These are phyloP conservation scores for Schizosaccharomyces octosporus DNA, from an alignment of 805 yeast genomes.

Conservation along the genomic window DNA sequence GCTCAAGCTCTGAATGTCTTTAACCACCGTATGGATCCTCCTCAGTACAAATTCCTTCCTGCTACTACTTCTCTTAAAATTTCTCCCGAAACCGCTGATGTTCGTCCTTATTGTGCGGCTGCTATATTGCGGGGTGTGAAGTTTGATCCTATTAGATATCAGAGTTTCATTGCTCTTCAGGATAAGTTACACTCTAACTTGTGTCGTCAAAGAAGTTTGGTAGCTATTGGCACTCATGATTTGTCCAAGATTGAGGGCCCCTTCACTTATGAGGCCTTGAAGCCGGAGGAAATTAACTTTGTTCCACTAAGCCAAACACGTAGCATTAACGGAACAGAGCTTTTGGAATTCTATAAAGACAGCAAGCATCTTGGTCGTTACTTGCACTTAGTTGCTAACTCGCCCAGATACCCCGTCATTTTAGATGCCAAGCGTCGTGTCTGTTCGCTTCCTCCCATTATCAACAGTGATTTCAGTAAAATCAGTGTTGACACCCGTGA, in stretches of 20 bases:
- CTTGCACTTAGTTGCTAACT: constrained; percentile 64
- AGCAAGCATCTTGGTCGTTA: constrained; percentile 79
- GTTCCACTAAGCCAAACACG: constrained; percentile 19
- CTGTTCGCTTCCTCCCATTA: constrained; percentile 88
- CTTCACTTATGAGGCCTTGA: constrained; percentile 64
- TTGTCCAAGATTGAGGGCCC: constrained; percentile 57
- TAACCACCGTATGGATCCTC: constrained; percentile 34
- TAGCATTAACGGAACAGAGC: constrained; percentile 43
- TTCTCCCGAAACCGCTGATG: constrained; percentile 21
- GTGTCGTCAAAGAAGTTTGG: constrained; percentile 91
- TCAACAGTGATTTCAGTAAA: constrained; percentile 77
- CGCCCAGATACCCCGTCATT: constrained; percentile 78
- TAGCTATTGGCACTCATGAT: constrained; percentile 97
- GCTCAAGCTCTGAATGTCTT: constrained; percentile 84
- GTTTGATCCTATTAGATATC: constrained; percentile 67
- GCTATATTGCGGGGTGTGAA: constrained; percentile 72
- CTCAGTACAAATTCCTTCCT: not conserved
- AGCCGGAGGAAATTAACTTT: constrained; percentile 44
- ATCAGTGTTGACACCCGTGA: constrained; percentile 64
- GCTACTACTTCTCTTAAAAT: not conserved
- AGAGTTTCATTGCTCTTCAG: constrained; percentile 84
- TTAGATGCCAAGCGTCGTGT: constrained; percentile 53
- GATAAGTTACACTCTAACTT: constrained; percentile 86
- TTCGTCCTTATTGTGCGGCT: constrained; percentile 85
- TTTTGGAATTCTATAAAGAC: constrained; percentile 73